Evolutionary conservation across 257 asterid genomes (phyloP), one percentile per base, ranked within the genome.

Genomic region (Eustoma russellianum): DNA sequence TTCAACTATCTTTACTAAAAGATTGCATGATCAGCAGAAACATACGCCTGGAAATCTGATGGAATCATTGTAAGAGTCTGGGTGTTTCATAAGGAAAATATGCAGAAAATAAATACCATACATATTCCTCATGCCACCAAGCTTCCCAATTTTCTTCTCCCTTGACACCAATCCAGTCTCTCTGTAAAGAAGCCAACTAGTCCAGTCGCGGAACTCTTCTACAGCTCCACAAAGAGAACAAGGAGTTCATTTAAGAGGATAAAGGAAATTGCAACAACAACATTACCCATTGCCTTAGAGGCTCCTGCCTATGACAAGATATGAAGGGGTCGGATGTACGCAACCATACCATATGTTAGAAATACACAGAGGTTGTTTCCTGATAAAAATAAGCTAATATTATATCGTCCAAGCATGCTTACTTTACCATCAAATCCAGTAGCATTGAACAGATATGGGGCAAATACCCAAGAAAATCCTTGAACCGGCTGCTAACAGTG

Each of bases 101-200:
- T 13, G 55, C 19, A 35, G n/a, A 24, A 51, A 53, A 41, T 7
- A 48, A 58, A 62, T 46, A 33, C 18, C 70, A 51, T 91, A 87
- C 97, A 94, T 88, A 76, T 77, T 92, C 95, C 68, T 85, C 98
- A 74, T 92, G 96, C 98, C 98, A 91, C 96, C 96, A 91, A 58
- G 98, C 97, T 74, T 91, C 98, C 98, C 98, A 87, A 79, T 97
- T 87, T 82, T 91, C 96, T 73, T 79, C 86, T 49, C 97, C 98
- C 74, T 79, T 92, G 59, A 92, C 98, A 66, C 98, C 98, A 69
- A 92, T 92, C 65, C 98, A 24, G 30, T 97, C 66, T 97, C 98
- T 72, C 98, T 76, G 65, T 92, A 92, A 52, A 92, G 80, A 61
- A 92, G 95, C 97, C 98, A 92, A 70, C 85, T 88, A 56, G 98